Evolutionary conservation across 345 rosid species (phyloP), one percentile per base, ranked within the genome.

Genomic region (Jatropha curcas): DNA sequence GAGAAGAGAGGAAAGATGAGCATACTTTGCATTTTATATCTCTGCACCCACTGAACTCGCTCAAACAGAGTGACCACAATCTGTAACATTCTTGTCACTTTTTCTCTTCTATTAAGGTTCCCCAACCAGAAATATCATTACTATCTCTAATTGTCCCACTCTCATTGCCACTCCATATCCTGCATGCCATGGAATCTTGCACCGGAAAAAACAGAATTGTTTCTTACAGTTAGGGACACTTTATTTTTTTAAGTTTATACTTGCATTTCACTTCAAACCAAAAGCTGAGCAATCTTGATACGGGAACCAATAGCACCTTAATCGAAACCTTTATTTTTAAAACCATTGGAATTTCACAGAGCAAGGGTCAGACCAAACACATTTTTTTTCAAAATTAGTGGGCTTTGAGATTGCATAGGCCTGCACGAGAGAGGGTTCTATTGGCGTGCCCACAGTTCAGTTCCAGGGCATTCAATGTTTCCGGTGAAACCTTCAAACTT

Each of bases 321-420:
- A n/a, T 78, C 72, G 46, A 51, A 35, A 22, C 67, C n/a, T n/a
- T n/a, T n/a, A n/a, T n/a, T 24, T 58, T 39, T 59, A 59, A 56
- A 25, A 75, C 62, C 12, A 28, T n/a, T 7, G 0, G 74, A 68
- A 14, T n/a, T n/a, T 82, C 77, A 28, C 72, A 64, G 5, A 82
- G 82, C 58, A 43, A 62, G 33, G 37, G 65, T 82, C 84, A n/a
- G 79, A 71, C 82, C 82, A 82, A n/a, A n/a, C n/a, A n/a, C n/a
- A n/a, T n/a, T n/a, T n/a, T 45, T 75, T 71, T 2, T 52, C 46
- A 35, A 82, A 82, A n/a, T n/a, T 9, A 67, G 16, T 51, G 39
- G 60, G 66, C 61, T 52, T 48, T 31, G 82, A 30, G 66, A 82
- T 51, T 17, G n/a, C n/a, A 75, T 63, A 6, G 57, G 46, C 53